Percentiles rank a stretch among this genome's conserved stretches.
Evolutionary conservation across 495 filamentous ascomycete genomes (phyloP).

Genomic region (Aspergillus sclerotioniger): DNA sequence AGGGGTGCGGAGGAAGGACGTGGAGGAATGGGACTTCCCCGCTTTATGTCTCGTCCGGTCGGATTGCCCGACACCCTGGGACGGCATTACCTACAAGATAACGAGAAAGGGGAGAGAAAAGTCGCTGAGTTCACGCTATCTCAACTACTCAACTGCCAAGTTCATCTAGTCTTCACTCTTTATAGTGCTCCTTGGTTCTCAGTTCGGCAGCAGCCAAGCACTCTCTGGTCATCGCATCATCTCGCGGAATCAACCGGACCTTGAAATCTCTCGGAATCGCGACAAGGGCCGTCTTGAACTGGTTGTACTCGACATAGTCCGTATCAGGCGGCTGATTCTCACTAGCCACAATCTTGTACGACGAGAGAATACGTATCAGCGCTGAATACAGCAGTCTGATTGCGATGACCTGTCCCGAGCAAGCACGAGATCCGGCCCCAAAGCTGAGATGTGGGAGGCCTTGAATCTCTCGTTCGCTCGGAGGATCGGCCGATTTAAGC

Average conservation of each 20-base stretch:
- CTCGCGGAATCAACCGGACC: conserved; percentile 48
- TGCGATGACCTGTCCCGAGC: conserved; percentile 52
- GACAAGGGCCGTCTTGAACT: conserved; percentile 53
- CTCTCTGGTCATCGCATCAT: conserved; percentile 26
- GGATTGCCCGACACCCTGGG: not conserved
- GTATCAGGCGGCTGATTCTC: conserved; percentile 50
- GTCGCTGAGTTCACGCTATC: too few species aligned
- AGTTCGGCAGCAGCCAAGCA: conserved; percentile 36
- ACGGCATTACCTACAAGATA: not conserved
- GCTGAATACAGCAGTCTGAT: conserved; percentile 49
- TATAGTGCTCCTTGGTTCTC: conserved; percentile 44
- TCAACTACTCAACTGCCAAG: too few species aligned
- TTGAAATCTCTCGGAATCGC: conserved; percentile 56
- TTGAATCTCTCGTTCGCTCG: conserved; percentile 30
- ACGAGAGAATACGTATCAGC: conserved; percentile 45
- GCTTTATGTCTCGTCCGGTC: not conserved
- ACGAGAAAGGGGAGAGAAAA: not conserved
- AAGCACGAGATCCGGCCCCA: conserved; percentile 52
- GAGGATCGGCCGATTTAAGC: conserved; percentile 39
- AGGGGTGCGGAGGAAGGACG: not conserved
- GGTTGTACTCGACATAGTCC: conserved; percentile 58
- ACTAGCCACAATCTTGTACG: conserved; percentile 52
- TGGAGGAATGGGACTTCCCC: not conserved
- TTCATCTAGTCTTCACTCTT: conserved; percentile 30
- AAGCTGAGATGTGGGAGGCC: conserved; percentile 51